phyloP scores from a whole-genome alignment of 768 basidiomycete genomes.

The Trametes cubensis region DNA sequence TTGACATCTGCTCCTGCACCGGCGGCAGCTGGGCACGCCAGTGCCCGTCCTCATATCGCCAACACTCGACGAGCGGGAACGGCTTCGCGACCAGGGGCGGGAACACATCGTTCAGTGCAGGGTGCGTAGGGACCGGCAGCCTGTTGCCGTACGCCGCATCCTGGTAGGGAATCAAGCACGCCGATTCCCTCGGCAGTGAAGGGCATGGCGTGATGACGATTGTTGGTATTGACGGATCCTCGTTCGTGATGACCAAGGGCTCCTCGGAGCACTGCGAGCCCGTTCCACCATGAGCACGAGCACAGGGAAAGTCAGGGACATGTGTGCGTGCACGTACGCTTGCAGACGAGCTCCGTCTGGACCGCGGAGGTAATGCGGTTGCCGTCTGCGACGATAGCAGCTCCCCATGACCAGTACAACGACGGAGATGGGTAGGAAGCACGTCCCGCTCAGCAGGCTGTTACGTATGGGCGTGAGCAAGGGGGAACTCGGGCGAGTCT shows the following conservation, averaged over 20 bases:
- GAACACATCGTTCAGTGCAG: constrained; percentile 48
- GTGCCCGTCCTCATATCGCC: constrained; percentile 56
- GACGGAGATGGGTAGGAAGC: constrained; percentile 8
- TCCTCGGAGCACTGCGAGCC: constrained; percentile 7
- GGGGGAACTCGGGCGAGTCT: background rate
- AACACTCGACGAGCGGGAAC: constrained; percentile 40
- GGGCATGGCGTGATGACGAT: constrained; percentile 56
- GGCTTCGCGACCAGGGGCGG: constrained; percentile 43
- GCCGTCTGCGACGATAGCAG: background rate
- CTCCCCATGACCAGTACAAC: background rate
- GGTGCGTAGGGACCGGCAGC: constrained; percentile 53
- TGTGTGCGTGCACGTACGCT: constrained; percentile 5
- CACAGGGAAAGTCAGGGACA: background rate
- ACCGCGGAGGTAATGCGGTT: constrained; percentile 7
- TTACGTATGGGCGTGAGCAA: background rate
- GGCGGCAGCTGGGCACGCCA: constrained; percentile 54
- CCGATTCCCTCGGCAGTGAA: constrained; percentile 40
- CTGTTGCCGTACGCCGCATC: constrained; percentile 54
- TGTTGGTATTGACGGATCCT: constrained; percentile 46
- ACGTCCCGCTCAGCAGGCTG: constrained; percentile 23
- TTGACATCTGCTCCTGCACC: constrained; percentile 48
- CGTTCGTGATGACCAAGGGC: constrained; percentile 29
- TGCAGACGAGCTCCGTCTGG: constrained; percentile 14
- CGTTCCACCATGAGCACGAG: background rate
- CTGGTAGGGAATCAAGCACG: constrained; percentile 55